Percentiles rank a stretch among this genome's conserved stretches.
phyloP scores from a whole-genome alignment of 768 basidiomycete species.

The Termitomyces sp. region DNA sequence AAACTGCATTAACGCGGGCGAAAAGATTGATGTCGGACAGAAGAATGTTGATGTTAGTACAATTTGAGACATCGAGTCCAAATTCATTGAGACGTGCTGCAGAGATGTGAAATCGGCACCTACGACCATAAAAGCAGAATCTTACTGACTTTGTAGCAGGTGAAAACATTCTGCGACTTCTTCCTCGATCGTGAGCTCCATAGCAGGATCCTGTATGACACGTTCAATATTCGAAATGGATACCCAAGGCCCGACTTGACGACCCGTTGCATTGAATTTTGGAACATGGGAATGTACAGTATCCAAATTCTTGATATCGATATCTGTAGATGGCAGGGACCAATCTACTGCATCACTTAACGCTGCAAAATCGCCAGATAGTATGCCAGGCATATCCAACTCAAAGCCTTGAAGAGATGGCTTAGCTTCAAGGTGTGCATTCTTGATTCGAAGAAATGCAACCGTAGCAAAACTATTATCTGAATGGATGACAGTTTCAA shows the following conservation, averaged over 20 bases:
- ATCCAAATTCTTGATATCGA: background rate
- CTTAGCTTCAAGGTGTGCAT: conserved; percentile 62
- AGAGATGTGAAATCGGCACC: background rate
- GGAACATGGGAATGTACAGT: background rate
- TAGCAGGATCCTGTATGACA: conserved; percentile 1
- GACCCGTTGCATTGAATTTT: conserved; percentile 13
- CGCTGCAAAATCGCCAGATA: conserved; percentile 39
- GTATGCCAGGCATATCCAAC: conserved; percentile 41
- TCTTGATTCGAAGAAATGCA: conserved; percentile 81
- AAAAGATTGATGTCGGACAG: conserved; percentile 84
- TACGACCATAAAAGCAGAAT: background rate
- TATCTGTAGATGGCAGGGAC: background rate
- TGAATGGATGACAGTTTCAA: conserved; percentile 71
- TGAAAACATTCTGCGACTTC: conserved; percentile 72
- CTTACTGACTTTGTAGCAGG: conserved; percentile 49
- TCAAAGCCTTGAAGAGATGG: conserved; percentile 1
- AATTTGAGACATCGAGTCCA: conserved; percentile 48
- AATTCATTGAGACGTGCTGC: conserved; percentile 50
- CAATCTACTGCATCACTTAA: conserved; percentile 21
- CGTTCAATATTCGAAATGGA: conserved; percentile 54
- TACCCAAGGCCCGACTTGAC: conserved; percentile 59
- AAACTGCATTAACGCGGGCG: conserved; percentile 68
- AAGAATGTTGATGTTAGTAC: conserved; percentile 76
- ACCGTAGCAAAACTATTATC: conserved; percentile 86
- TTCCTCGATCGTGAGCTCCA: conserved; percentile 50